Evolutionary conservation across 1,139 yeast genomes (phyloP).

Genomic region (Suhomyces kunorum): DNA sequence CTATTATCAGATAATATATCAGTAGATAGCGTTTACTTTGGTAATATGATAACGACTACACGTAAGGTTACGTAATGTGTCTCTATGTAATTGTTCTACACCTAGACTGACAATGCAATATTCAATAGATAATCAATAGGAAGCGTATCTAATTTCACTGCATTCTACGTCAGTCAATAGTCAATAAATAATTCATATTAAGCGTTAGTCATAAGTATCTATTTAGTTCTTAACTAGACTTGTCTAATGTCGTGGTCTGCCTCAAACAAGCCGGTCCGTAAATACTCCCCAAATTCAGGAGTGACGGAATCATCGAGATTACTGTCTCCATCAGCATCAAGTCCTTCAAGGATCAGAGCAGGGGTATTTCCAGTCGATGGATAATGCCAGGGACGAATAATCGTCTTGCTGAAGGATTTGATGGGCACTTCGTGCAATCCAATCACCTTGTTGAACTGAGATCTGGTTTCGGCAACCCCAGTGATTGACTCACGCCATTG

Average conservation of each 20-base stretch:
- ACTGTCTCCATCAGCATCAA: not conserved
- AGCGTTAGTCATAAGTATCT: not conserved
- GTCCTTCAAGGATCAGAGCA: not conserved
- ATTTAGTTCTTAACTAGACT: not conserved
- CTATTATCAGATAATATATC: no score
- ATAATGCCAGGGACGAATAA: slow-evolving; percentile 31
- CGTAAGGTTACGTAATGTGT: no score
- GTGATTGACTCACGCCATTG: slow-evolving; percentile 32
- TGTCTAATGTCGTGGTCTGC: slow-evolving; percentile 6
- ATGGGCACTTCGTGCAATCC: slow-evolving; percentile 33
- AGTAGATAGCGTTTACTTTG: no score
- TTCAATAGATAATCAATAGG: no score
- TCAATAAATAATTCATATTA: not conserved
- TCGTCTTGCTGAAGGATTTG: slow-evolving; percentile 28
- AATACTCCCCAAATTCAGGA: slow-evolving; percentile 4
- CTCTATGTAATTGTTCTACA: no score
- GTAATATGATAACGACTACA: no score
- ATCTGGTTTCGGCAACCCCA: slow-evolving; percentile 29
- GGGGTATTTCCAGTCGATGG: slow-evolving; percentile 19
- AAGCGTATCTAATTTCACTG: no score
- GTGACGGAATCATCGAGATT: not conserved
- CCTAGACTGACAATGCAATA: no score
- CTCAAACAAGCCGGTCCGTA: slow-evolving; percentile 9
- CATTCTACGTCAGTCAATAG: no score
- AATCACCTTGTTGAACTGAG: slow-evolving; percentile 27